Conservation (phyloP, 768 basidiomycete genomes). For the Thelephora ganbajun region DNA sequence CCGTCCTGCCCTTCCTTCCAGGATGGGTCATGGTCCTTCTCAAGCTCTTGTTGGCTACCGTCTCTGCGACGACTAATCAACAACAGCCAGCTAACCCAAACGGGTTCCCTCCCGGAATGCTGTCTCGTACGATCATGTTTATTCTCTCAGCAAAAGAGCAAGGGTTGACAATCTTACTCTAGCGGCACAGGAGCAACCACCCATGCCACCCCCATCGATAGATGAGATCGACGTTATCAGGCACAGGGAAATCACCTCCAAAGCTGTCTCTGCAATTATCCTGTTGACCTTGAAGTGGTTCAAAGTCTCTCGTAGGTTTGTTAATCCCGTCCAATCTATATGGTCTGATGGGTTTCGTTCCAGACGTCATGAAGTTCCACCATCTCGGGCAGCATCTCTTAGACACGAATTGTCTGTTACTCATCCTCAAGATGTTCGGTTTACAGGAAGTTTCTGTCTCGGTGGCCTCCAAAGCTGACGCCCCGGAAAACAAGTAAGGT, state of each 20-base stretch:
- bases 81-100: slow-evolving; percentile 58
- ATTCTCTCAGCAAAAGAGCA: background rate
- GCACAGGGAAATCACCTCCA: slow-evolving; percentile 94
- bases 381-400: slow-evolving; percentile 91
- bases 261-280: slow-evolving; percentile 91
- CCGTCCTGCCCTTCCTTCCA: slow-evolving; percentile 70
- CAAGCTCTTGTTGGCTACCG: slow-evolving; percentile 85
- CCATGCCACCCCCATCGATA: slow-evolving; percentile 55
- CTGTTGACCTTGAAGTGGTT: slow-evolving; percentile 92
- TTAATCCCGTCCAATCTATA: background rate
- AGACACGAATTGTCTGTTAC: slow-evolving; percentile 85
- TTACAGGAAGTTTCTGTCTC: slow-evolving; percentile 77
- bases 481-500: slow-evolving; percentile 68
- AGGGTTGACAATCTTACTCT: slow-evolving; percentile 1
- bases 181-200: slow-evolving; percentile 47
- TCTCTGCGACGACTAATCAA: slow-evolving; percentile 61
- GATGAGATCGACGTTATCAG: slow-evolving; percentile 90
- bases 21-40: slow-evolving; percentile 89
- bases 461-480: slow-evolving; percentile 82
- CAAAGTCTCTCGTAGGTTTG: slow-evolving; percentile 83
- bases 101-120: slow-evolving; percentile 57
- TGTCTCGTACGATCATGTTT: slow-evolving; percentile 36
- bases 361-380: slow-evolving; percentile 98
- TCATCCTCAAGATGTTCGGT: slow-evolving; percentile 98
- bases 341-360: slow-evolving; percentile 1